Base-by-base conservation (phyloP, 2,329 filamentous ascomycete genomes). In the Clarireedia hainanense region DNA sequence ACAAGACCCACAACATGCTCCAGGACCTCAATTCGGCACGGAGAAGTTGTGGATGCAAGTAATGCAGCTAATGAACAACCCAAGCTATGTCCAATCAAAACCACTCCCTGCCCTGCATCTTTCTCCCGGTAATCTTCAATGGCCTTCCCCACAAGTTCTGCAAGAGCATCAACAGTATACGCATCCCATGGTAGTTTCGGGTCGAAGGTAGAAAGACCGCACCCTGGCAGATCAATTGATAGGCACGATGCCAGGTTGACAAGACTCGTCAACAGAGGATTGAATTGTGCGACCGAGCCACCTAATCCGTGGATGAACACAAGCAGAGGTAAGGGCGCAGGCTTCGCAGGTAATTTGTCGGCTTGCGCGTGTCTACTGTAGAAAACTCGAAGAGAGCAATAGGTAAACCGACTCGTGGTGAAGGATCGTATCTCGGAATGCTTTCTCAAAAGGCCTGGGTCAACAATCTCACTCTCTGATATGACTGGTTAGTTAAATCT, bases 281-380 rank as follows among this genome's bases (percentile, higher is more conserved):
- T 80, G 68, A 96, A 97, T 67, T 97, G 94, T 10, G 90, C 86
- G 24, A 91, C 80, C 0, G 89, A 95, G 49, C 94, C 94, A n/a
- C 92, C 94, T 9, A 97, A 78, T 1, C 94, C 94, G 67, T 97
- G 94, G 56, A 97, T 78, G 68, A 95, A 96, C 45, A 97, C 91
- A 3, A 97, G 74, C 9, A 99, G 74, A 1, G 94, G 94, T 10
- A 96, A 73, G 0, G 88, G 85, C 0, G 80, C 78, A 1, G 89
- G 88, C 59, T 84, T 78, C 43, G 76, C 79, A 2, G 89, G 90
- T 4, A 97, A 78, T 69, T 94, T 88, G 58, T 85, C 81, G n/a
- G 85, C 83, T 67, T 96, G 90, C 20, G 84, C 80, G 71, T 96
- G 94, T 54, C 82, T 81, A 56, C 86, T 82, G 72, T 87, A 91